Base-by-base conservation (phyloP, 2,329 filamentous ascomycete species). In the Lachnellula arida region DNA sequence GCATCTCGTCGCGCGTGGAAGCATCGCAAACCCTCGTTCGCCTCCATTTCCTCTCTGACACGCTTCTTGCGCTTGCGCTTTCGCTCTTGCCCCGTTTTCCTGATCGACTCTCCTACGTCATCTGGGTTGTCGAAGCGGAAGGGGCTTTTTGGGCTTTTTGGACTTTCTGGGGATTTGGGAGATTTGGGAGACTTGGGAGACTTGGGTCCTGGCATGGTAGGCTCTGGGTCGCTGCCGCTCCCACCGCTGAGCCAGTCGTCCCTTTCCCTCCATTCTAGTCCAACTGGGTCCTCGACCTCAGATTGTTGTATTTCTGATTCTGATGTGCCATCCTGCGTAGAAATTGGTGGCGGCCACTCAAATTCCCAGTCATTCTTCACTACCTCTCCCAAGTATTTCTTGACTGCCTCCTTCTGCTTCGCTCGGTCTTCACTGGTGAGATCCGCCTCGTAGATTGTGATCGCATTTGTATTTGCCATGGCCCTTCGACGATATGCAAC, bases 21-120 rank as follows among this genome's bases (percentile, higher is more conserved):
- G 69, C 87, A 88, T n/a, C 85, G 81, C 55, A 97, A 71, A 0
- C 93, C 93, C 39, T 86, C 78, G 66, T 97, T 97, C 86, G 88
- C 95, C 32, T 76, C 71, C 74, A 85, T 81, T 74, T 89, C 87
- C 54, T 84, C 82, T 59, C 82, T 79, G 49, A 82, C 68, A 49
- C 77, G 80, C 63, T 77, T 80, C 48, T 63, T 70, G 19, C 68
- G 52, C 66, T 73, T 25, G 76, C 76, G 53, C 60, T 85, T 68
- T n/a, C 65, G 62, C 11, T 67, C 63, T 2, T 42, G 49, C 44
- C 57, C 47, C 2, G 49, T 53, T 19, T 59, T 63, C 47, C 57
- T 60, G 19, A 69, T 51, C 2, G 60, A 49, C 8, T 68, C 63
- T 6, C 68, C 71, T 17, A 75, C 68, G 4, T 68, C 68, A 56